These are phyloP conservation scores for Pleurotus salmoneostramineus DNA, from an alignment of 768 basidiomycete genomes.

Conservation along the genomic window DNA sequence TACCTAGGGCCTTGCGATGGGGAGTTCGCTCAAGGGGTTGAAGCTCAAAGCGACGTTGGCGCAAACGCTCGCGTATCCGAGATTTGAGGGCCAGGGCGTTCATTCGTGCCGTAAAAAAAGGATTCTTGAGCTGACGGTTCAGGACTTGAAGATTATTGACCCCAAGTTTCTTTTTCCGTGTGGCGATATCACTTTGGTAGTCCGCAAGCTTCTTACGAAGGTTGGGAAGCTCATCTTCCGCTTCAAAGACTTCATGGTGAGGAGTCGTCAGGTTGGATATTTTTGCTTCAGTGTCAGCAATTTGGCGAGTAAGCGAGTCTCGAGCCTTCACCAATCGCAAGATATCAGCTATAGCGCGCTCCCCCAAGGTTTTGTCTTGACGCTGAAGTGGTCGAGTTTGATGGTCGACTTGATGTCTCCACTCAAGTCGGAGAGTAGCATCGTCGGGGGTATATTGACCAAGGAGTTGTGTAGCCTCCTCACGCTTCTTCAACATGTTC, in stretches of 20 bases:
- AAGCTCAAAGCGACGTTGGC: slow-evolving; percentile 2
- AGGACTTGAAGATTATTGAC: background rate
- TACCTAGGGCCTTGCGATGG: background rate
- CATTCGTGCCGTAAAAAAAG: background rate
- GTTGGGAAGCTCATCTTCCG: background rate
- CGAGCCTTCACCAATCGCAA: background rate
- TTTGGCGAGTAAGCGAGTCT: background rate
- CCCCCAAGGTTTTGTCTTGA: slow-evolving; percentile 3
- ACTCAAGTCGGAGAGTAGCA: background rate
- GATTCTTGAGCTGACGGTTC: background rate
- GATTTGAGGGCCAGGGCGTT: slow-evolving; percentile 4
- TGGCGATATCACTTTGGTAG: background rate
- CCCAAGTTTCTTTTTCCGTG: background rate
- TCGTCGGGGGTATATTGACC: background rate
- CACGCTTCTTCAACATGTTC: background rate
- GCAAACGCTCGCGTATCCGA: background rate
- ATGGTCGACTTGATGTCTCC: background rate
- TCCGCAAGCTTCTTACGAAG: background rate
- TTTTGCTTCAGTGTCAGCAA: background rate
- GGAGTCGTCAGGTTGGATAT: background rate
- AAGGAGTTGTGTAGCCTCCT: background rate
- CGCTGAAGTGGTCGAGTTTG: background rate
- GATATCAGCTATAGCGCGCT: slow-evolving; percentile 1
- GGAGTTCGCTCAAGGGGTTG: background rate
- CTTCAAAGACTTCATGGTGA: background rate